Evolutionary conservation across 176 grass and related monocot species (phyloP).

Genomic region (Melocanna baccifera): DNA sequence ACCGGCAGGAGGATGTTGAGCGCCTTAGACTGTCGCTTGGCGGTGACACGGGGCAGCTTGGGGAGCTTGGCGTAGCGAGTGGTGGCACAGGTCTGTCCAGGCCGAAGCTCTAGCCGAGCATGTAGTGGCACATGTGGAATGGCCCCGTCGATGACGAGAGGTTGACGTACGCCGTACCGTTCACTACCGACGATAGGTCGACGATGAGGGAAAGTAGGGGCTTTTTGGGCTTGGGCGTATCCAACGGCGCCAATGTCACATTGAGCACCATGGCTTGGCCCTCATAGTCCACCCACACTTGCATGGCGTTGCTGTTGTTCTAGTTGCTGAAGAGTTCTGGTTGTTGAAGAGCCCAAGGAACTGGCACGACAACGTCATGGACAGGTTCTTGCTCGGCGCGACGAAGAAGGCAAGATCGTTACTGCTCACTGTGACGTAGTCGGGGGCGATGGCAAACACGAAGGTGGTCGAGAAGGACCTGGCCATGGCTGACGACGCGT

Average conservation of each 20-base stretch:
- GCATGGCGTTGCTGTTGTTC: conserved; percentile 40
- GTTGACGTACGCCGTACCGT: conserved; percentile 26
- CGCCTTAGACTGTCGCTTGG: conserved; percentile 22
- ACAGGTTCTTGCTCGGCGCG: conserved; percentile 27
- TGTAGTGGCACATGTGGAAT: conserved; percentile 51
- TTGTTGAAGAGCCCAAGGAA: conserved; percentile 39
- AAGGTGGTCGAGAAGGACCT: conserved; percentile 37
- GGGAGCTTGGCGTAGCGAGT: conserved; percentile 44
- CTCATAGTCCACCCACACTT: conserved; percentile 43
- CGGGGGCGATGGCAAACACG: conserved; percentile 33
- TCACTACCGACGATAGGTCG: conserved; percentile 39
- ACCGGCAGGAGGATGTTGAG: conserved; percentile 27
- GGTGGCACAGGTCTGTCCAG: conserved; percentile 39
- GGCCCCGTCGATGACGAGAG: conserved; percentile 52
- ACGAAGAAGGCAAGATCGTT: conserved; percentile 43
- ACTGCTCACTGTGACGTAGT: conserved; percentile 35
- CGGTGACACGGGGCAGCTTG: not conserved
- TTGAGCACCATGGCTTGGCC: not conserved
- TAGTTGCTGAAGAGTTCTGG: conserved; percentile 15
- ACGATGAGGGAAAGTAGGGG: conserved; percentile 33
- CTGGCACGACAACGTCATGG: conserved; percentile 27
- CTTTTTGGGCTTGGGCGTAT: conserved; percentile 11
- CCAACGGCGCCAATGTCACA: conserved; percentile 28
- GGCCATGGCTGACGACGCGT: not conserved
- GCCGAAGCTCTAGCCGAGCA: conserved; percentile 78